Evolutionary conservation across 495 filamentous ascomycete species (phyloP).

Genomic region (Amorphotheca resinae): DNA sequence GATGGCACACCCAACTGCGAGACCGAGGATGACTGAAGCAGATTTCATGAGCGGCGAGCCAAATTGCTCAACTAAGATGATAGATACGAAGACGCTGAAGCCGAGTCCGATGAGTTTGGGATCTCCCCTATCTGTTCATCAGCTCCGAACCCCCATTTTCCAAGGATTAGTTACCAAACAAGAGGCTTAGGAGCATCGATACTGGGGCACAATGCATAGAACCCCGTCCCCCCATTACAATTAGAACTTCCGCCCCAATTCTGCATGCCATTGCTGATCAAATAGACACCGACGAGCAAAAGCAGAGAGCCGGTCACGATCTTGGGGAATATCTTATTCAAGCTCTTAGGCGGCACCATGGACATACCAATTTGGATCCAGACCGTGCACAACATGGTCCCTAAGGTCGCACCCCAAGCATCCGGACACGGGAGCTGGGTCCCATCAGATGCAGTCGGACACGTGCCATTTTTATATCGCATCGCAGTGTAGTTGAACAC

Average conservation of each 20-base stretch:
- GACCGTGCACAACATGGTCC: slow-evolving; percentile 29
- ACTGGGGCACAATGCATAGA: slow-evolving; percentile 25
- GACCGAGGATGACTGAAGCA: slow-evolving; percentile 27
- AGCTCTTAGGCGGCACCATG: slow-evolving; percentile 24
- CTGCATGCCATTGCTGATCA: slow-evolving; percentile 26
- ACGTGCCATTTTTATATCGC: slow-evolving; percentile 25
- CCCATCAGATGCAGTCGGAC: slow-evolving; percentile 18
- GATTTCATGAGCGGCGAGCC: slow-evolving; percentile 29
- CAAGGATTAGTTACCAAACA: slow-evolving; percentile 7
- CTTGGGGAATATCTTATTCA: slow-evolving; percentile 29
- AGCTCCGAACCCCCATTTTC: background rate
- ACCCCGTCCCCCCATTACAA: slow-evolving; percentile 20
- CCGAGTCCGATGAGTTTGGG: slow-evolving; percentile 26
- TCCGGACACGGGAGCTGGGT: slow-evolving; percentile 25
- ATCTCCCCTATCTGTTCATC: slow-evolving; percentile 9
- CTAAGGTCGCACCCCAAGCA: slow-evolving; percentile 27
- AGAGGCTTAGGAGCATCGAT: slow-evolving; percentile 18
- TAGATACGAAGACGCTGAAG: slow-evolving; percentile 26
- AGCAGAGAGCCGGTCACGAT: slow-evolving; percentile 28
- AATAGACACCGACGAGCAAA: slow-evolving; percentile 26
- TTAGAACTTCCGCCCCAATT: slow-evolving; percentile 29
- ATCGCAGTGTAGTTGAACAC: slow-evolving; percentile 26
- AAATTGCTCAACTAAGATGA: slow-evolving; percentile 26
- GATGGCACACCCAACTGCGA: slow-evolving; percentile 24
- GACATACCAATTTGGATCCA: slow-evolving; percentile 27